Percentiles rank a stretch among this genome's conserved stretches.
Evolutionary conservation across 331 rosid genomes (phyloP).

Genomic region (Quercus lobata): DNA sequence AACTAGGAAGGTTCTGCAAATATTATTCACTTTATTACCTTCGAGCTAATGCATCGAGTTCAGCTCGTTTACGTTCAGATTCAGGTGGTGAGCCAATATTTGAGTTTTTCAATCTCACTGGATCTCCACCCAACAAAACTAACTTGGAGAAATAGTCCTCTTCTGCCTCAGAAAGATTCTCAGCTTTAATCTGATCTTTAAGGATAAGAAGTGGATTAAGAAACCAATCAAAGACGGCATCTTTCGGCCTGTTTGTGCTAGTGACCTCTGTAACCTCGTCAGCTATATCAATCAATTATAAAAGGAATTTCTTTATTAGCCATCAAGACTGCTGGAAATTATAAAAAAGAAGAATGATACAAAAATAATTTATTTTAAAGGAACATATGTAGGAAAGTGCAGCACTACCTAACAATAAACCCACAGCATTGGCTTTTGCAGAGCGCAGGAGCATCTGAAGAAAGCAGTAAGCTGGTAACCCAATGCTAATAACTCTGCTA

Average conservation of each 20-base stretch:
- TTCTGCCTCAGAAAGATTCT: conserved; percentile 65
- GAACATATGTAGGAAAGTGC: background rate
- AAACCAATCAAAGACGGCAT: conserved; percentile 79
- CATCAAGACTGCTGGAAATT: conserved; percentile 12
- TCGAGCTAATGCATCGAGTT: conserved; percentile 84
- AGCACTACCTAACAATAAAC: conserved; percentile 67
- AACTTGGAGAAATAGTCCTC: conserved; percentile 71
- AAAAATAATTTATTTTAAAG: background rate
- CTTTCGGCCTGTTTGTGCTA: conserved; percentile 74
- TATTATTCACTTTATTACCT: conserved; percentile 42
- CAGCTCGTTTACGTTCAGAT: conserved; percentile 77
- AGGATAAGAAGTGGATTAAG: conserved; percentile 78
- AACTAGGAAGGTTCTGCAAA: background rate
- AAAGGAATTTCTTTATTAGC: background rate
- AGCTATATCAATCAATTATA: conserved; percentile 37
- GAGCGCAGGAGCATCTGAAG: conserved; percentile 79
- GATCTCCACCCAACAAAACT: conserved; percentile 69
- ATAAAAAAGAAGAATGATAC: background rate
- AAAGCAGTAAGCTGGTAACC: conserved; percentile 87
- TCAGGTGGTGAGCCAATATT: conserved; percentile 56
- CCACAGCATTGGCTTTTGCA: conserved; percentile 50
- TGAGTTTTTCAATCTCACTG: conserved; percentile 52
- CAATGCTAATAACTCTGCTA: conserved; percentile 61
- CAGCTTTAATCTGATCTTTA: conserved; percentile 93
- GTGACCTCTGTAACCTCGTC: conserved; percentile 64